Evolutionary conservation across 2,329 filamentous ascomycete species (phyloP).

Genomic region (Lachnellula occidentalis): DNA sequence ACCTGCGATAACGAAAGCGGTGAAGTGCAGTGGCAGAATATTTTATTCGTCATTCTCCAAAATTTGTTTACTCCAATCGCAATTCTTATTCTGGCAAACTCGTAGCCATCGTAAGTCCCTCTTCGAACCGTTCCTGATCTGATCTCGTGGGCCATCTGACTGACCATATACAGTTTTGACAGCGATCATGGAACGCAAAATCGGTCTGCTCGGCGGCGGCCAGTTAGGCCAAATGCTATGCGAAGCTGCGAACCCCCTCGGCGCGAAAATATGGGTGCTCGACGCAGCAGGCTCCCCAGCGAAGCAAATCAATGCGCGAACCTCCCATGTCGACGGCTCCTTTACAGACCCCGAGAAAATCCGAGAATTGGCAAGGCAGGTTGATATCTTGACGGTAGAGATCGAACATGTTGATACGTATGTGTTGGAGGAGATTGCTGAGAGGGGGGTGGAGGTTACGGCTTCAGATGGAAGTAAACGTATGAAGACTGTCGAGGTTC

Average conservation of each 20-base stretch:
- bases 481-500: conserved; percentile 52
- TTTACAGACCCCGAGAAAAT: conserved; percentile 82
- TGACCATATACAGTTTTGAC: too few species aligned
- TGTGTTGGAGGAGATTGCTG: conserved; percentile 76
- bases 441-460: conserved; percentile 52
- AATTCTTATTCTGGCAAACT: too few species aligned
- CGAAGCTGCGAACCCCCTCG: conserved; percentile 73
- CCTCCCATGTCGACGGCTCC: conserved; percentile 73
- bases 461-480: conserved; percentile 34
- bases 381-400: conserved; percentile 83
- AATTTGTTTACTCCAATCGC: too few species aligned
- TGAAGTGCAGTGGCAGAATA: too few species aligned
- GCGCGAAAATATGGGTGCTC: conserved; percentile 77
- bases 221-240: conserved; percentile 91
- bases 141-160: too few species aligned
- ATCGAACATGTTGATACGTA: conserved; percentile 95
- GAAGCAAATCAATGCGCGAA: conserved; percentile 76
- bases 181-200: conserved; percentile 23
- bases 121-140: too few species aligned
- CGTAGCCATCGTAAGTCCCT: too few species aligned
- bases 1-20: too few species aligned
- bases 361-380: conserved; percentile 66
- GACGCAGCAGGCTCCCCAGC: conserved; percentile 71
- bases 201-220: conserved; percentile 54
- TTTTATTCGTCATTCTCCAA: too few species aligned